A percentile compares a stretch with the other conserved stretches of the same genome.
Evolutionary conservation across 2,329 filamentous ascomycete genomes (phyloP).

Genomic region (Penicillium digitatum): DNA sequence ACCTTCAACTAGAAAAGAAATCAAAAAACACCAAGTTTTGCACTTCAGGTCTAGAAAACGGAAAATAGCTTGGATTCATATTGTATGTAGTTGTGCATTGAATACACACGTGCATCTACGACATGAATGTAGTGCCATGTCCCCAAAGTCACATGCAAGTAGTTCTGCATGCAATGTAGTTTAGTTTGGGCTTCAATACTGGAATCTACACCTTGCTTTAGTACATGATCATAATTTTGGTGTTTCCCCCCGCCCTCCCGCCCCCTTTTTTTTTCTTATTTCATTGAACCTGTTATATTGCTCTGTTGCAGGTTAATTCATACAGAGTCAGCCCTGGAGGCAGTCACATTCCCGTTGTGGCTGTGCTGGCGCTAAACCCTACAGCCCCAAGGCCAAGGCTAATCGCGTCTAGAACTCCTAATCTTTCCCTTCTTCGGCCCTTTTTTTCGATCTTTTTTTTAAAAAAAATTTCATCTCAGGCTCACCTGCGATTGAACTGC

Average conservation of each 20-base stretch:
- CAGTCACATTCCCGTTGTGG: constrained; percentile 9
- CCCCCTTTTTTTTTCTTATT: background rate
- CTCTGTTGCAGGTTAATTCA: background rate
- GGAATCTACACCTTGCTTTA: background rate
- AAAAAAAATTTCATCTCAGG: background rate
- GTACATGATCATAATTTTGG: background rate
- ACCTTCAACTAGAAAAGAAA: background rate
- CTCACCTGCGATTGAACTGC: background rate
- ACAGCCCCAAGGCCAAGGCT: constrained; percentile 2
- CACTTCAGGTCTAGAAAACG: background rate
- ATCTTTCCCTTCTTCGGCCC: background rate
- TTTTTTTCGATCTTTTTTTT: background rate
- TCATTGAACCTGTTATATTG: background rate
- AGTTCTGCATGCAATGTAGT: background rate
- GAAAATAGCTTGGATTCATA: background rate
- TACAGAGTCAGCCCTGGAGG: background rate
- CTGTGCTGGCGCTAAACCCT: constrained; percentile 25
- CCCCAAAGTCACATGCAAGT: background rate
- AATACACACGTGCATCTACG: too few species aligned
- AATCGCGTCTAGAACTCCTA: constrained; percentile 22
- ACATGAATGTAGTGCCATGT: background rate
- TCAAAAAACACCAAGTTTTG: background rate
- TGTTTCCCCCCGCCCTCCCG: too few species aligned
- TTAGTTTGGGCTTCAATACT: background rate
- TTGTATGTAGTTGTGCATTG: too few species aligned